Base-by-base conservation (phyloP, 2,329 filamentous ascomycete genomes). In the Diatrype stigma region DNA sequence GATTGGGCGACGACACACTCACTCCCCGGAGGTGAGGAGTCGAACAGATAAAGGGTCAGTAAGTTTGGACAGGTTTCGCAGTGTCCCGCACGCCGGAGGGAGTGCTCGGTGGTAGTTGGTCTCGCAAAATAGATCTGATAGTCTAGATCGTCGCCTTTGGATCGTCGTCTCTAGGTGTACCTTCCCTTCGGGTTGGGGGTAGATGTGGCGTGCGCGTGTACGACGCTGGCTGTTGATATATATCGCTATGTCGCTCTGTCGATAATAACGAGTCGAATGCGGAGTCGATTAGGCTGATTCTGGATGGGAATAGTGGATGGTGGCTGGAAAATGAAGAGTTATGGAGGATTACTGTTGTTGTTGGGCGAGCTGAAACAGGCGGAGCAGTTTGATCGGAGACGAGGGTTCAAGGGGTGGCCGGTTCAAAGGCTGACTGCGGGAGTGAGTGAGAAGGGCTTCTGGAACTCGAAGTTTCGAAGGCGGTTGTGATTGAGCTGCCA, bases 301-400 rank as follows among this genome's bases (percentile, higher is more conserved):
- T 30, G 10, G 26, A 30, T 5, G 26, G 26, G 10, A 30, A 6
- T 63, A 61, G 46, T 63, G 59, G 51, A 59, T 61, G 34, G 48
- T 19, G 38, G 50, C 42, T 59, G 48, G 26, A 30, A 30, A 30
- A 30, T 30, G 10, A 5, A 10, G 6, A 30, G 26, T 30, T n/a
- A 30, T 6, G 10, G 26, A 30, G 26, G 26, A 6, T 37, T 17
- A 12, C 5, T 58, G 55, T 52, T 56, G 52, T 57, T 55, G 55
- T 57, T 62, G 59, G 59, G 54, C 53, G 54, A 56, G 61, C 65
- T 69, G 66, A 69, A 69, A 69, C 66, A 63, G 59, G 62, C 55
- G 59, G 63, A 65, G 57, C 54, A 58, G 66, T 67, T 68, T 68
- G 66, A 67, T 63, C 59, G 47, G 63, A 62, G 56, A 61, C 61